Conservation (phyloP, 345 rosid genomes). For the Eucalyptus rudis region DNA sequence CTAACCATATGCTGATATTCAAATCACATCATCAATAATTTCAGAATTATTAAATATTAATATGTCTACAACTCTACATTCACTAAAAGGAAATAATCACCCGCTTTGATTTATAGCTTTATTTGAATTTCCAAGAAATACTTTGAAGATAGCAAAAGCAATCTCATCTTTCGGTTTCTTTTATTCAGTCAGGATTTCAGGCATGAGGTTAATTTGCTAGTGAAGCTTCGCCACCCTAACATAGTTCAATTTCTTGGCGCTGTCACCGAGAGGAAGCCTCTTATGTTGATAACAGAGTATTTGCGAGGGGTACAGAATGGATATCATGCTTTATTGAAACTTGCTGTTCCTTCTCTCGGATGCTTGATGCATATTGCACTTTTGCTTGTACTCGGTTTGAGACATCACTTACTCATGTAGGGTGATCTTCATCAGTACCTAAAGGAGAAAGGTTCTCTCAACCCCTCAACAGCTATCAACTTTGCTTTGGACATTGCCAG, state of each 20-base stretch:
- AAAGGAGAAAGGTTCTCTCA: slow-evolving; percentile 86
- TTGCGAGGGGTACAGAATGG: slow-evolving; percentile 65
- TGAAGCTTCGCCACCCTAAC: slow-evolving; percentile 99
- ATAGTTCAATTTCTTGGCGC: slow-evolving; percentile 98
- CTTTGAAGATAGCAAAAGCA: neutral
- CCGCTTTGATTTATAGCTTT: neutral
- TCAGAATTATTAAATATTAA: neutral
- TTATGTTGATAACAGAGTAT: slow-evolving; percentile 92
- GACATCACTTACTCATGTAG: slow-evolving; percentile 8
- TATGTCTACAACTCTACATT: neutral
- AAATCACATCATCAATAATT: neutral
- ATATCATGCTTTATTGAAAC: neutral
- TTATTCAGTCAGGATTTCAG: slow-evolving; percentile 94
- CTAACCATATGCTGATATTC: neutral
- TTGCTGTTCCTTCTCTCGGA: neutral
- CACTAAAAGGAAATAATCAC: neutral
- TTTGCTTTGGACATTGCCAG: slow-evolving; percentile 97
- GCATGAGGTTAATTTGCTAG: slow-evolving; percentile 94
- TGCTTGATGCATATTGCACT: neutral
- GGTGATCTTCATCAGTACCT: slow-evolving; percentile 98
- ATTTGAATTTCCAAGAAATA: neutral
- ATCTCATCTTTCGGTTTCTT: neutral
- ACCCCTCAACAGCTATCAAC: slow-evolving; percentile 77
- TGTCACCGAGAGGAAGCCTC: slow-evolving; percentile 98
- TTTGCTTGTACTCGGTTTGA: neutral